These are phyloP conservation scores for Saccharomycopsis hybrid DNA, from an alignment of 1,139 yeast species.

Conservation along the genomic window DNA sequence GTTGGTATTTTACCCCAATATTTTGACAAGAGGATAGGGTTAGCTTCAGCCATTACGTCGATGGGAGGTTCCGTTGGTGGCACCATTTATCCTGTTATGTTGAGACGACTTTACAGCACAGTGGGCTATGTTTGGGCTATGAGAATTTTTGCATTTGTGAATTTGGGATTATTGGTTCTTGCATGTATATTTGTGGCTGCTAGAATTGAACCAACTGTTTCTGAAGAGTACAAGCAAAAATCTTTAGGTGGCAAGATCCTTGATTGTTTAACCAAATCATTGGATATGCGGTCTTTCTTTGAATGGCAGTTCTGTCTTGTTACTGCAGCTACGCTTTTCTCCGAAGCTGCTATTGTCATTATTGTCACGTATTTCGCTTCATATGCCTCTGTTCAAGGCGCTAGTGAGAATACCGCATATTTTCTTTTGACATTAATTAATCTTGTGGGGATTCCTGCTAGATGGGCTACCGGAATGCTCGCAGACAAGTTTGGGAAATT, in stretches of 20 bases:
- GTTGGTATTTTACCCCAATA: constrained; percentile 58
- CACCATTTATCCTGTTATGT: constrained; percentile 49
- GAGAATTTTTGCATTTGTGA: constrained; percentile 47
- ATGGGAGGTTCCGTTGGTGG: constrained; percentile 67
- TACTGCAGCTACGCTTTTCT: constrained; percentile 38
- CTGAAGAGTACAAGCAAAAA: constrained; percentile 4
- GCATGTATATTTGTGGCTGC: constrained; percentile 40
- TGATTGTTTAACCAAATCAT: constrained; percentile 6
- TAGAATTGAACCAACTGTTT: constrained; percentile 27
- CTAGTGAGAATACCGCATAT: constrained; percentile 37
- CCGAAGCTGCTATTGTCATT: constrained; percentile 45
- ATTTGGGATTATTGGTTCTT: constrained; percentile 33
- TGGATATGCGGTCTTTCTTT: constrained; percentile 26
- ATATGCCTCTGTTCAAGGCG: constrained; percentile 41
- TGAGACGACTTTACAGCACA: constrained; percentile 38
- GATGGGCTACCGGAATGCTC: constrained; percentile 41
- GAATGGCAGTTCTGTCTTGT: constrained; percentile 37
- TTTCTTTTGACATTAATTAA: constrained; percentile 39
- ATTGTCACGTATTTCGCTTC: constrained; percentile 47
- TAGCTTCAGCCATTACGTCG: constrained; percentile 49
- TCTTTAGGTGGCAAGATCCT: constrained; percentile 4
- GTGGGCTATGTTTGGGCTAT: constrained; percentile 61
- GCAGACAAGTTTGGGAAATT: constrained; percentile 47
- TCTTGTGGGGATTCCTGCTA: constrained; percentile 42
- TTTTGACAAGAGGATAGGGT: constrained; percentile 46